These are phyloP conservation scores for Xylaria sp. DNA, from an alignment of 2,329 filamentous ascomycete genomes.

Conservation along the genomic window DNA sequence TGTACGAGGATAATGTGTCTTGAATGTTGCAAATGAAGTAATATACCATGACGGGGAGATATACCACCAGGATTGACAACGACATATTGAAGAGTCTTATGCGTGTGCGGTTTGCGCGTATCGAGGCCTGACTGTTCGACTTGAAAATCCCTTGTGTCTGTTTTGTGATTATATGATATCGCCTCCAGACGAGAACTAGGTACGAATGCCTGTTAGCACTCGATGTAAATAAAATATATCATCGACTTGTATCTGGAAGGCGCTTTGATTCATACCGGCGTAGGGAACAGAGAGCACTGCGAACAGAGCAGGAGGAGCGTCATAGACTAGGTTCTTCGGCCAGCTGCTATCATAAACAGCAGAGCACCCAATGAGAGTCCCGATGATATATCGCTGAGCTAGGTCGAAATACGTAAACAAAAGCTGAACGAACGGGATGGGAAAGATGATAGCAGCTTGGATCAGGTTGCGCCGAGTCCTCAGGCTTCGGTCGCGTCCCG, in stretches of 20 bases:
- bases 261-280: slow-evolving; percentile 56
- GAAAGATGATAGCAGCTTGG: slow-evolving; percentile 66
- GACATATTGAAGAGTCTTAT: slow-evolving; percentile 67
- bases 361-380: slow-evolving; percentile 61
- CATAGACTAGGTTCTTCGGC: slow-evolving; percentile 60
- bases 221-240: background rate
- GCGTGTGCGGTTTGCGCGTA: slow-evolving; percentile 59
- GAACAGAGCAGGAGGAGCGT: slow-evolving; percentile 58
- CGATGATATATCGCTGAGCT: slow-evolving; percentile 60
- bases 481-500: slow-evolving; percentile 55
- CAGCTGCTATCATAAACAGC: slow-evolving; percentile 57
- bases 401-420: slow-evolving; percentile 60
- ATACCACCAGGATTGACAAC: slow-evolving; percentile 61
- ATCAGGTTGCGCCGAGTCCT: slow-evolving; percentile 54
- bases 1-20: slow-evolving; percentile 41
- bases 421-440: slow-evolving; percentile 61
- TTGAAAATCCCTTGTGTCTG: slow-evolving; percentile 54
- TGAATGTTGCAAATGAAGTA: slow-evolving; percentile 56
- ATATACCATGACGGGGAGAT: slow-evolving; percentile 59
- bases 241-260: background rate
- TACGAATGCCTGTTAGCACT: slow-evolving; percentile 16
- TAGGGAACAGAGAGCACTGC: slow-evolving; percentile 58
- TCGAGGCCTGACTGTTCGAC: slow-evolving; percentile 53
- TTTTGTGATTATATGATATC: slow-evolving; percentile 59
- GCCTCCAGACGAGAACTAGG: slow-evolving; percentile 56